Conservation (phyloP, 352 stramenopile species). For the Globisporangium heterothallicum region DNA sequence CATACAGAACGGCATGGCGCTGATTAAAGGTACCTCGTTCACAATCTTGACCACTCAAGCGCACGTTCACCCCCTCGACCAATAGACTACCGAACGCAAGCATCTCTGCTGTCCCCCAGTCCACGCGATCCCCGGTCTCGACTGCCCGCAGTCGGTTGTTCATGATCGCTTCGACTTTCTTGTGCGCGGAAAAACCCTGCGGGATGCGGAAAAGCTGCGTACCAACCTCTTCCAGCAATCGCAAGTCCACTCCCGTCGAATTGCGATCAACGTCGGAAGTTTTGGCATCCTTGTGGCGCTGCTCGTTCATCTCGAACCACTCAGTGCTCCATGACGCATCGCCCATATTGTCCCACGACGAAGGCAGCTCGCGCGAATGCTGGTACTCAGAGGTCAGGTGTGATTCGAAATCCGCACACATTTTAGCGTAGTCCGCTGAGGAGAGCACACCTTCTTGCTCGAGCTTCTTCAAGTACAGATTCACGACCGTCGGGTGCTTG, state of each 20-base stretch:
- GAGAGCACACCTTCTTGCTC: conserved; percentile 47
- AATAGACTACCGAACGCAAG: conserved; percentile 82
- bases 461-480: conserved; percentile 74
- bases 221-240: conserved; percentile 71
- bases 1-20: conserved; percentile 84
- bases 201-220: conserved; percentile 75
- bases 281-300: conserved; percentile 3
- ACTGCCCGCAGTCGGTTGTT: conserved; percentile 76
- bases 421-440: conserved; percentile 31
- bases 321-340: conserved; percentile 64
- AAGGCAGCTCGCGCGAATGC: conserved; percentile 57
- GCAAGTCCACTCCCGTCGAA: conserved; percentile 61
- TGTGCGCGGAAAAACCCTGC: conserved; percentile 76
- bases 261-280: conserved; percentile 7
- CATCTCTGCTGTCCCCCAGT: conserved; percentile 87
- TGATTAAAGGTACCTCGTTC: conserved; percentile 89
- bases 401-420: conserved; percentile 60
- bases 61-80: conserved; percentile 79
- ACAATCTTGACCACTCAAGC: conserved; percentile 85
- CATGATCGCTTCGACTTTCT: conserved; percentile 84
- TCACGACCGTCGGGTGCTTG: conserved; percentile 75
- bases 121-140: conserved; percentile 75
- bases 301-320: conserved; percentile 38
- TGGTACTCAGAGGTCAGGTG: conserved; percentile 68
- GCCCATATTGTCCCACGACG: conserved; percentile 70